Evolutionary conservation across 441 rosid species (phyloP), one percentile per base, ranked within the genome.

Genomic region (Arabidopsis hybrid): DNA sequence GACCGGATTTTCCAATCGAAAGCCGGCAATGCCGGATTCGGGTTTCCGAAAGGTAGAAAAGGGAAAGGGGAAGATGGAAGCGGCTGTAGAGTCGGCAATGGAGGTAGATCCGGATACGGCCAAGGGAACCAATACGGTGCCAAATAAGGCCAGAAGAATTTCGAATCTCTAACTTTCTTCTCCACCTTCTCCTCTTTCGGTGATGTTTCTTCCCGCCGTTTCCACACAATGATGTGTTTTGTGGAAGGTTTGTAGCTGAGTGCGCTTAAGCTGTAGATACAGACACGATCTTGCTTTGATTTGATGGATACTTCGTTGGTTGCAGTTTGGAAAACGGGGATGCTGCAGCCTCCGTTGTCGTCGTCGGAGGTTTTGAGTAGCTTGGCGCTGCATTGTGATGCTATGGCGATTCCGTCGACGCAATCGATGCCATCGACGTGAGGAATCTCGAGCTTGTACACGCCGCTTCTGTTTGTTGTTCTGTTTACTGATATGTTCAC

Each of bases 251-350:
- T 87, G 46, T 79, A 89, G 73, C 84, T 87, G 69, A 89, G 77
- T 11, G 90, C 88, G 72, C 81, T 85, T 71, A 89, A 77, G 86
- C 91, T 87, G 84, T 80, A 87, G 76, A 89, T 83, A 46, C 94
- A 89, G 34, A 86, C 77, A 8, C 80, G 88, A 34, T 89, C 85
- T 59, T 83, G 88, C 47, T 86, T 89, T 11, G 90, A 87, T 73
- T 89, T 89, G 55, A 86, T 72, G 4, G 90, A 82, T 55, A 89
- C 80, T 82, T 87, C 85, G 65, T 83, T 81, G 14, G 86, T 47
- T 16, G 89, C 80, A 7, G 81, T 79, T 29, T 72, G 83, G 40
- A 81, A 53, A 69, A 78, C 87, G 0, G 90, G 90, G 60, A 83
- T 17, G 61, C 74, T 82, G 83, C 94, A 87, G 55, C 61, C 56